These are phyloP conservation scores for Pleoardoris graminearum DNA, from an alignment of 2,329 filamentous ascomycete species.

Conservation along the genomic window DNA sequence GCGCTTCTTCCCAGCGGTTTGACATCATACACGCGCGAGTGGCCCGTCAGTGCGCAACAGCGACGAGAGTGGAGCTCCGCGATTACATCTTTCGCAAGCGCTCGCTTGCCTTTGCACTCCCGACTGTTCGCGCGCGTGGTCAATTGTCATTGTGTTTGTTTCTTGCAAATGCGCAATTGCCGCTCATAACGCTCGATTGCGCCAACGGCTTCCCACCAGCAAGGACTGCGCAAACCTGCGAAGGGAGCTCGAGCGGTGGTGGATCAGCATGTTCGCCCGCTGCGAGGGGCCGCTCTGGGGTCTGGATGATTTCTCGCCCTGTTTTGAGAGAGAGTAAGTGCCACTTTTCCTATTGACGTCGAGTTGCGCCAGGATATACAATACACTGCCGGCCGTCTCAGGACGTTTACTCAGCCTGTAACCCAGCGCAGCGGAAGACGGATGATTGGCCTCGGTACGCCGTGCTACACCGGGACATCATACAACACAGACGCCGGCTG, in stretches of 20 bases:
- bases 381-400: neutral
- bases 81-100: neutral
- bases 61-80: slow-evolving; percentile 2
- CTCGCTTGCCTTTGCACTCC: slow-evolving; percentile 1
- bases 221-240: slow-evolving; percentile 3
- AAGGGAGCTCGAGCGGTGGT: slow-evolving; percentile 3
- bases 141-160: no score
- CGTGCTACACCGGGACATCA: no score
- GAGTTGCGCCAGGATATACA: neutral
- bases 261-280: slow-evolving; percentile 55
- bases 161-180: slow-evolving; percentile 7
- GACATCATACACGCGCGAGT: no score
- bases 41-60: no score
- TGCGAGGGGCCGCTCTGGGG: slow-evolving; percentile 64
- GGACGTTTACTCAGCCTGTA: neutral
- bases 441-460: neutral
- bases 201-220: slow-evolving; percentile 1
- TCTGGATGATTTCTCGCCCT: slow-evolving; percentile 63
- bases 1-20: no score
- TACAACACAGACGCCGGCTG: neutral
- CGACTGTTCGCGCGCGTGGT: neutral
- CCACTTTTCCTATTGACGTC: neutral
- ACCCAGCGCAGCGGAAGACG: neutral
- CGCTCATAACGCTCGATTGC: slow-evolving; percentile 8
- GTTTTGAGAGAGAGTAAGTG: slow-evolving; percentile 69